These are phyloP conservation scores for Neurospora terricola DNA, from an alignment of 495 filamentous ascomycete species.

Conservation along the genomic window DNA sequence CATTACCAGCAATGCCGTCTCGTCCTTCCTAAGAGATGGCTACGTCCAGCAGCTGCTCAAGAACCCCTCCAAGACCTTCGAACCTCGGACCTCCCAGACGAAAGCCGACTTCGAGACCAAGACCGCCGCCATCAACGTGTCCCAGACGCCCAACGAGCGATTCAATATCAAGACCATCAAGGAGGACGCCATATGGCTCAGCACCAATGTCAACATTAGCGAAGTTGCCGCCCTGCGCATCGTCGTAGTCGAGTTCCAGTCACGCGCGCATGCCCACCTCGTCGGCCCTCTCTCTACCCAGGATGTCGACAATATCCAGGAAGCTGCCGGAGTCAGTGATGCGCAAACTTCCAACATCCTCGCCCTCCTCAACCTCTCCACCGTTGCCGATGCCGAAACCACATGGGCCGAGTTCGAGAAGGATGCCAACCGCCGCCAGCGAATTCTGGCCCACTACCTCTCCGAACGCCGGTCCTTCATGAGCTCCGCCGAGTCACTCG, in stretches of 20 bases:
- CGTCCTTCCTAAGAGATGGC: conserved; percentile 57
- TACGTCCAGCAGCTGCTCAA: conserved; percentile 56
- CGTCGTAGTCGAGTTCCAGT: conserved; percentile 75
- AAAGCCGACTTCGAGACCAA: conserved; percentile 74
- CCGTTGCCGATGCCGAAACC: conserved; percentile 35
- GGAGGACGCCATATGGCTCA: conserved; percentile 77
- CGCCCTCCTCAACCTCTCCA: conserved; percentile 30
- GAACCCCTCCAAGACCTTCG: conserved; percentile 53
- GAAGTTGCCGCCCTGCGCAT: conserved; percentile 76
- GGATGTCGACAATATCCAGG: conserved; percentile 56
- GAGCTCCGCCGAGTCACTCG: conserved; percentile 33
- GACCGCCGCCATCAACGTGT: conserved; percentile 83
- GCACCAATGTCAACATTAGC: conserved; percentile 62
- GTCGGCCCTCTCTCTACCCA: conserved; percentile 55
- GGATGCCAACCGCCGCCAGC: conserved; percentile 44
- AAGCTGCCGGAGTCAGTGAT: conserved; percentile 51
- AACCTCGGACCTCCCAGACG: conserved; percentile 42
- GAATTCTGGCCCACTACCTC: conserved; percentile 58
- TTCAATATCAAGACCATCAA: conserved; percentile 78
- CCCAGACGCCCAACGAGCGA: conserved; percentile 53
- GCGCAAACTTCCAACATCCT: conserved; percentile 38
- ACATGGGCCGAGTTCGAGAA: conserved; percentile 47
- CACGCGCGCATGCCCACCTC: conserved; percentile 54
- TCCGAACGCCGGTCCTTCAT: conserved; percentile 55
- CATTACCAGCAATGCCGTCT: conserved; percentile 39